A percentile compares a stretch with the other conserved stretches of the same genome.
These are phyloP conservation scores for Leptoxyphium fumago DNA, from an alignment of 2,329 filamentous ascomycete genomes.

Conservation along the genomic window DNA sequence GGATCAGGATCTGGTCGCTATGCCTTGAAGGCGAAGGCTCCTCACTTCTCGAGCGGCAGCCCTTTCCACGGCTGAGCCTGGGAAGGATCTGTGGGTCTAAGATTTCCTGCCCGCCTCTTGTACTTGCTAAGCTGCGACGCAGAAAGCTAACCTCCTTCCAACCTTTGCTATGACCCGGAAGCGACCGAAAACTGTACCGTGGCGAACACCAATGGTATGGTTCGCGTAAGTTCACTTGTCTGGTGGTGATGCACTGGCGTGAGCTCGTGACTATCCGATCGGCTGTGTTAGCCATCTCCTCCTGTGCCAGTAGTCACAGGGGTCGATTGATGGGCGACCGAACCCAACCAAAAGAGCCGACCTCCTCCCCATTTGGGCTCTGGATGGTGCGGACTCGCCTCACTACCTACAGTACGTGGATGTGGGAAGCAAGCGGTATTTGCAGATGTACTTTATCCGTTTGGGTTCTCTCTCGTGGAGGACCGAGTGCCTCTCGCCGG, in stretches of 20 bases:
- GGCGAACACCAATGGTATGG: slow-evolving; percentile 38
- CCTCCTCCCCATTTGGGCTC: slow-evolving; percentile 5
- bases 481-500: slow-evolving; percentile 42
- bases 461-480: slow-evolving; percentile 11
- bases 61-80: no score
- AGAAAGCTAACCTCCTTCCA: slow-evolving; percentile 30
- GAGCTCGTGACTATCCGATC: slow-evolving; percentile 30
- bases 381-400: slow-evolving; percentile 7
- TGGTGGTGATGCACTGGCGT: not conserved
- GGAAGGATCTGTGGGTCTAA: slow-evolving; percentile 16
- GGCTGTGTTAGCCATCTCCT: slow-evolving; percentile 53
- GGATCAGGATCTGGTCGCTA: slow-evolving; percentile 2
- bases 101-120: slow-evolving; percentile 36
- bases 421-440: slow-evolving; percentile 58
- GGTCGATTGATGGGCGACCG: slow-evolving; percentile 43
- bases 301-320: slow-evolving; percentile 29
- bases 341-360: slow-evolving; percentile 22
- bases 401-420: slow-evolving; percentile 3
- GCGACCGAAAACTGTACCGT: slow-evolving; percentile 28
- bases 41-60: not conserved
- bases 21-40: slow-evolving; percentile 2
- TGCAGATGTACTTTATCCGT: slow-evolving; percentile 92
- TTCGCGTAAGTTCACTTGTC: slow-evolving; percentile 29
- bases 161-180: slow-evolving; percentile 30
- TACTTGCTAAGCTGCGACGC: slow-evolving; percentile 26